phyloP scores from a whole-genome alignment of 108 stramenopile genomes.

The Seminavis robusta region DNA sequence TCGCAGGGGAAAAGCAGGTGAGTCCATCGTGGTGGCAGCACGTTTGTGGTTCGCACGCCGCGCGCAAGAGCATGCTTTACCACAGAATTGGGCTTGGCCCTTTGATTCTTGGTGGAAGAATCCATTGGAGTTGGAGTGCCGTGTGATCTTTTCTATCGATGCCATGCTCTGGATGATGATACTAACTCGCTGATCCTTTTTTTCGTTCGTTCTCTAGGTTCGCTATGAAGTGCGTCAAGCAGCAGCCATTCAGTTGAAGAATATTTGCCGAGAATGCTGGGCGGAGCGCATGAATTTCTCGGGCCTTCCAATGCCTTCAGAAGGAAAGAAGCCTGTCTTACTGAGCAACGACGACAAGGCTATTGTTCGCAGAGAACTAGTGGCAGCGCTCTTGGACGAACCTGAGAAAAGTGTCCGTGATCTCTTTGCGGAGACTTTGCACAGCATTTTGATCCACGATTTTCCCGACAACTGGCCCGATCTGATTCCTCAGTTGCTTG shows the following conservation, averaged over 20 bases:
- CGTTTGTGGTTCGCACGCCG: no score
- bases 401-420: conserved; percentile 86
- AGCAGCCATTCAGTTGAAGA: conserved; percentile 88
- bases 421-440: conserved; percentile 89
- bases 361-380: conserved; percentile 53
- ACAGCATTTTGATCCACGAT: conserved; percentile 88
- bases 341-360: conserved; percentile 69
- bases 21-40: conserved; percentile 11
- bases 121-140: no score
- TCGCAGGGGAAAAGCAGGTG: conserved; percentile 85
- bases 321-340: conserved; percentile 46
- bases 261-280: conserved; percentile 90
- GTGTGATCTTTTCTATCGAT: no score
- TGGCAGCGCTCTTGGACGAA: conserved; percentile 82
- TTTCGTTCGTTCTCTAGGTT: conserved; percentile 21
- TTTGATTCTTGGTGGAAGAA: no score
- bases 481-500: conserved; percentile 81
- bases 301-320: conserved; percentile 42
- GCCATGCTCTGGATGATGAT: neutral
- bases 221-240: conserved; percentile 89
- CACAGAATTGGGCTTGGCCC: no score
- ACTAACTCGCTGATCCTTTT: neutral
- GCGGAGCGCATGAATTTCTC: conserved; percentile 68
- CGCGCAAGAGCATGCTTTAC: no score
- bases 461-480: conserved; percentile 92